Evolutionary conservation across 2,329 filamentous ascomycete species (phyloP), one percentile per base, ranked within the genome.

Genomic region (Colletotrichum karsti): DNA sequence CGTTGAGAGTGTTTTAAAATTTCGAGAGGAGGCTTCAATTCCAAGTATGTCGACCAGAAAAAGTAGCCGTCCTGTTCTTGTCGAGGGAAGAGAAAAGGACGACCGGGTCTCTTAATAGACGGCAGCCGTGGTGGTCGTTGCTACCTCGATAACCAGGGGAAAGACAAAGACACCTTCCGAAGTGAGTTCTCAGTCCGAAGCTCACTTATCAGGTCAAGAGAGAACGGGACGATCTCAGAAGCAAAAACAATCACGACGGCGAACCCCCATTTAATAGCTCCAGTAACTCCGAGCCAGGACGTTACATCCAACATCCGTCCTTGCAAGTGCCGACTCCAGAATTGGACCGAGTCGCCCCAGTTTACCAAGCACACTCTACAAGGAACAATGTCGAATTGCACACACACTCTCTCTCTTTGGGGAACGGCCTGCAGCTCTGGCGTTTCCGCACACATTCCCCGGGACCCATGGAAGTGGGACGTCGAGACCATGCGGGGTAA

Each of bases 401-500:
- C n/a, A n/a, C n/a, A n/a, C n/a, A n/a, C n/a, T n/a, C n/a, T n/a
- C 33, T 35, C 33, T 35, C 33, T 35, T 35, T 35, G 15, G 53
- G 13, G 42, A 20, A 10, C 24, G 15, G 18, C 35, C 65, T 59
- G 51, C 46, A 67, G 28, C 15, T 59, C 41, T 58, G 54, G 60
- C 60, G 28, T 39, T 26, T 28, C 53, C 44, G 60, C 53, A 24
- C 46, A 9, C 9, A 22, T 12, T 24, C 12, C 22, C 18, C 24
- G 42, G 51, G 22, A 51, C 41, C 64, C 64, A 53, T 53, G 44
- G 1, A 10, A 15, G 53, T 54, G 44, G 64, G 24, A 57, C 18
- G n/a, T 50, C n/a, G n/a, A n/a, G n/a, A n/a, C 9, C 30, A n/a
- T 64, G 60, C 65, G 65, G 65, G 65, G 60, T 59, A 67, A 37